Base-by-base conservation (phyloP, 305 asterid species). In the Stenogyne calaminthoides region DNA sequence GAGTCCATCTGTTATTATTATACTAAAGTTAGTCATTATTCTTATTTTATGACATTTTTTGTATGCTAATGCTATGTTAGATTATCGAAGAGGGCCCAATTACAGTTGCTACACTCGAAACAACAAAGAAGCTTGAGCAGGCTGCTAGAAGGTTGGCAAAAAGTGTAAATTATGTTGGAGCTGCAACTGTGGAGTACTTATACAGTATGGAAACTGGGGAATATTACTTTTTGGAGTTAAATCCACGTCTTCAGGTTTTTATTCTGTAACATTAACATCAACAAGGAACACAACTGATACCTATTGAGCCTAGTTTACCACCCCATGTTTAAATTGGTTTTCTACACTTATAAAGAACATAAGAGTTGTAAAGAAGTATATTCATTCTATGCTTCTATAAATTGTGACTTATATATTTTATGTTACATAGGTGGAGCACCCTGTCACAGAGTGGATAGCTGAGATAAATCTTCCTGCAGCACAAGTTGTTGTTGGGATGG, bases 401-500 rank as follows among this genome's bases (percentile, higher is more conserved):
- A 69, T 20, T 44, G 4, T 65, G 27, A 66, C 29, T 42, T 65
- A 59, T 58, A 52, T 69, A 7, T 67, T 72, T 76, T 62, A 22
- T 18, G 36, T 76, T 63, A 73, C 72, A 51, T 84, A 95, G 99
- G 99, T 95, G 81, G 99, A 95, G 88, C 99, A 95, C 75, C 99
- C 99, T 62, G 99, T 95, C 63, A 95, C 99, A 15, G 99, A 95
- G 85, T 95, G 99, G 99, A 95, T 95, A 80, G 98, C 99, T 71
- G 99, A 95, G 87, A 84, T 95, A 79, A 95, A 92, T 81, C 88
- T 95, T 70, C 98, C 99, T 64, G 98, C 98, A 15, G 98, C 98
- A 64, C 99, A 95, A 81, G 99, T 88, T 59, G 96, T 89, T 8
- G 92, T 95, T 64, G 99, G 99, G 77, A 95, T 95, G 99, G 96